Base-by-base conservation (phyloP, 192 early-diverging fungal genomes). In the Glomus cerebriforme region DNA sequence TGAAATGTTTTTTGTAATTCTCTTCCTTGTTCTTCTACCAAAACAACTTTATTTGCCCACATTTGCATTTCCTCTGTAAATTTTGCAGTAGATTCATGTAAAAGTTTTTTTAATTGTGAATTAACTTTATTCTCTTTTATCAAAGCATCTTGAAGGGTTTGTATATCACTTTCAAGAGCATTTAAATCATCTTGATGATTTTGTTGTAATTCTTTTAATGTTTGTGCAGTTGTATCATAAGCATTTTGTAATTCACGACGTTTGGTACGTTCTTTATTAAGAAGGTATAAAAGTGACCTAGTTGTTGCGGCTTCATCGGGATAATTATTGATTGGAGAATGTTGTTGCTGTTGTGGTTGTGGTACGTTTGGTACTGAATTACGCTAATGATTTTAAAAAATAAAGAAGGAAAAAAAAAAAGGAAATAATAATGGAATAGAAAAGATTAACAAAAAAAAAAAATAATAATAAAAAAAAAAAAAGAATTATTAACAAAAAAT, bases 1-100 rank as follows among this genome's bases (percentile, higher is more conserved):
- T 32, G 27, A 68, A 78, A 78, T 13, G 77, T 68, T 37, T 66
- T 35, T 68, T 78, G 77, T 34, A 78, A 59, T 78, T 78, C 77
- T 26, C 54, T 78, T n/a, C 77, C 77, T 78, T 78, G 77, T n/a
- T n/a, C 24, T 27, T 78, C 77, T 31, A 78, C 66, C 13, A 54
- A 65, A 22, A 35, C 34, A 26, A 78, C 77, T 78, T 78, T 78
- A 54, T 8, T 27, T 27, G 64, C 62, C 77, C 77, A 78, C 5
- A 5, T 39, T 34, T 78, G 63, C 77, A 78, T 78, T 24, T 78
- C 77, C 7, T 78, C 64, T 8, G 29, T 29, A 24, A 78, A 78
- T 78, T 78, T 78, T 6, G 39, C 47, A 24, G 26, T 65, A 58
- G 77, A 22, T 26, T 78, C 77, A 19, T 39, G 37, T 27, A 78